Evolutionary conservation across 2,329 filamentous ascomycete species (phyloP).

Genomic region (Chaetoscypha palmicola): DNA sequence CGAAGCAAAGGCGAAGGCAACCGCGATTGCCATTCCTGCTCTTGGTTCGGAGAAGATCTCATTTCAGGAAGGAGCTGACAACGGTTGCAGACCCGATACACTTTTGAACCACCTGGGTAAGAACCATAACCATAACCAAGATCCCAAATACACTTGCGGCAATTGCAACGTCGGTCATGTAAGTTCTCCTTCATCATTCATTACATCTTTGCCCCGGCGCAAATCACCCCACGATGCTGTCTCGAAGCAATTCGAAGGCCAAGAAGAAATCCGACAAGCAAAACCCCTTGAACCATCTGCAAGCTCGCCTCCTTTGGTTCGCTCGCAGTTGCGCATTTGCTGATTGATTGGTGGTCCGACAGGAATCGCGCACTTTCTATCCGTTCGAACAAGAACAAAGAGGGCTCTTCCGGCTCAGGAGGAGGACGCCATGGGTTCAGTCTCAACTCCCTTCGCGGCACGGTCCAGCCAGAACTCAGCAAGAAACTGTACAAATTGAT

Average conservation of each 20-base stretch:
- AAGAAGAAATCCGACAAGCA: slow-evolving; percentile 13
- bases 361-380: slow-evolving; percentile 72
- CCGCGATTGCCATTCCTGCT: slow-evolving; percentile 1
- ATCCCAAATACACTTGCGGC: too few species aligned
- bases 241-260: slow-evolving; percentile 15
- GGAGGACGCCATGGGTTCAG: slow-evolving; percentile 63
- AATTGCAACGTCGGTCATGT: slow-evolving; percentile 13
- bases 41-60: neutral
- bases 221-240: slow-evolving; percentile 11
- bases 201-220: neutral
- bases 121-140: too few species aligned
- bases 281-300: slow-evolving; percentile 10
- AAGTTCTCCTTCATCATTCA: slow-evolving; percentile 9
- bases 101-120: slow-evolving; percentile 7
- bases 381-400: slow-evolving; percentile 45
- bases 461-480: slow-evolving; percentile 79
- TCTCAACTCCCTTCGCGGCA: slow-evolving; percentile 78
- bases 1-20: slow-evolving; percentile 5
- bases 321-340: neutral
- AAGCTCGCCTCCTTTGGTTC: neutral
- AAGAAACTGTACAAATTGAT: slow-evolving; percentile 86
- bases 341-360: slow-evolving; percentile 9
- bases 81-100: slow-evolving; percentile 5
- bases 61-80: slow-evolving; percentile 15
- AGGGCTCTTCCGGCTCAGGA: slow-evolving; percentile 26